Evolutionary conservation across 768 basidiomycete genomes (phyloP).

Genomic region (Trametes cubensis): DNA sequence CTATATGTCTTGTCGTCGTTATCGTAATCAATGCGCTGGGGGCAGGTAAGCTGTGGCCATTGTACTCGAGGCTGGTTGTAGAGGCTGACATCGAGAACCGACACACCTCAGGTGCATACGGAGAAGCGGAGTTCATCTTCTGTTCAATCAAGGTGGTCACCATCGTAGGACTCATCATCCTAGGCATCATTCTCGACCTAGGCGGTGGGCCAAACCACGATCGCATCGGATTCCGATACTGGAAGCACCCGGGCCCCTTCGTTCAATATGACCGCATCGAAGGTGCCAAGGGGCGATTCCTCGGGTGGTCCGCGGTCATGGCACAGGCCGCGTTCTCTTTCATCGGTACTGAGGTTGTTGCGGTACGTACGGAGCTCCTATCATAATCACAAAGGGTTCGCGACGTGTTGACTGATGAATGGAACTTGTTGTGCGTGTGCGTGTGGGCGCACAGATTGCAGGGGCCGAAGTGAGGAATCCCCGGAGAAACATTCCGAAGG

Average conservation of each 20-base stretch:
- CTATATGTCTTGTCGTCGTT: constrained; percentile 53
- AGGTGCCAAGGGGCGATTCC: constrained; percentile 55
- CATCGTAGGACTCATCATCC: constrained; percentile 47
- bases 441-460: constrained; percentile 35
- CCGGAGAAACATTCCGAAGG: constrained; percentile 44
- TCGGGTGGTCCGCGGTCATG: constrained; percentile 53
- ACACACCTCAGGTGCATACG: constrained; percentile 40
- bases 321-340: constrained; percentile 64
- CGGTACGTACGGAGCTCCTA: constrained; percentile 32
- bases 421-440: too few relatives aligned
- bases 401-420: neutral
- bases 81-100: too few relatives aligned
- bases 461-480: constrained; percentile 57
- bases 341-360: constrained; percentile 58
- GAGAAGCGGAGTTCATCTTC: constrained; percentile 55
- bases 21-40: constrained; percentile 49
- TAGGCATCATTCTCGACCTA: constrained; percentile 56
- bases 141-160: constrained; percentile 57
- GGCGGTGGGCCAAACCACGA: constrained; percentile 60
- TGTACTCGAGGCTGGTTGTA: too few relatives aligned
- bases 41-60: constrained; percentile 33
- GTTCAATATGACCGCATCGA: constrained; percentile 42
- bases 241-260: constrained; percentile 61
- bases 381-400: neutral
- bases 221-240: constrained; percentile 53